Percentiles rank a stretch among this genome's conserved stretches.
phyloP scores from a whole-genome alignment of 2,329 filamentous ascomycete genomes.

The Trichophyton rubrum region DNA sequence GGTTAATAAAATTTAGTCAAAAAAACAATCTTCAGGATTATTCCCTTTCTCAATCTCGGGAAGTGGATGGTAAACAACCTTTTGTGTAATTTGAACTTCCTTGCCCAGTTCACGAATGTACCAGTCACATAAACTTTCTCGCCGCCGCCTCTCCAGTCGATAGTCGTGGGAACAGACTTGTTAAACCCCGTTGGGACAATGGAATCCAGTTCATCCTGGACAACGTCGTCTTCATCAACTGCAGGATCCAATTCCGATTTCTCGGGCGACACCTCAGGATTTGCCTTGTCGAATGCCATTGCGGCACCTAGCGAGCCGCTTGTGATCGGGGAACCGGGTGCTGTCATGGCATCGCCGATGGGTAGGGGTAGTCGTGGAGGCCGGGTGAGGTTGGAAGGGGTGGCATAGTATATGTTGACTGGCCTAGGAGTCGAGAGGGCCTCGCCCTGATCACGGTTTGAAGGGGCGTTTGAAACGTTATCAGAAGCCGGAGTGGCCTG shows the following conservation, averaged over 20 bases:
- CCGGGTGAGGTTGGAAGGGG: conserved; percentile 33
- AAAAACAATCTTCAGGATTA: neutral
- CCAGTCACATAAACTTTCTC: conserved; percentile 94
- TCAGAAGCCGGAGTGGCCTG: conserved; percentile 30
- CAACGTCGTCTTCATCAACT: conserved; percentile 60
- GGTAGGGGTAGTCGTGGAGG: conserved; percentile 83
- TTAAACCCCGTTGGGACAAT: conserved; percentile 49
- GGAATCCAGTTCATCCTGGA: conserved; percentile 59
- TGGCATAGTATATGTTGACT: conserved; percentile 37
- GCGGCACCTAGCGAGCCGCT: conserved; percentile 43
- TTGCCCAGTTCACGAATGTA: conserved; percentile 95
- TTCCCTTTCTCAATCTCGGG: neutral
- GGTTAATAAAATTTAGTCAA: neutral
- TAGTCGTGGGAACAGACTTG: conserved; percentile 66
- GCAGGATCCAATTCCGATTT: conserved; percentile 43
- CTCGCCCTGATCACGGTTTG: conserved; percentile 16
- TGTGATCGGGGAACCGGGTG: conserved; percentile 80
- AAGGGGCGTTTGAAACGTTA: neutral
- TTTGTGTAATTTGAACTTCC: conserved; percentile 75
- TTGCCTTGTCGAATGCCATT: conserved; percentile 16
- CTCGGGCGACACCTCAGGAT: conserved; percentile 41
- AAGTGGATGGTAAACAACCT: conserved; percentile 36
- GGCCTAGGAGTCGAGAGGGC: conserved; percentile 21
- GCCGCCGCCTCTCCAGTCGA: conserved; percentile 74
- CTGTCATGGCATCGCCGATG: conserved; percentile 82